Base-by-base conservation (phyloP, 1,284 basidiomycete species). In the Violaceomyces palustris region DNA sequence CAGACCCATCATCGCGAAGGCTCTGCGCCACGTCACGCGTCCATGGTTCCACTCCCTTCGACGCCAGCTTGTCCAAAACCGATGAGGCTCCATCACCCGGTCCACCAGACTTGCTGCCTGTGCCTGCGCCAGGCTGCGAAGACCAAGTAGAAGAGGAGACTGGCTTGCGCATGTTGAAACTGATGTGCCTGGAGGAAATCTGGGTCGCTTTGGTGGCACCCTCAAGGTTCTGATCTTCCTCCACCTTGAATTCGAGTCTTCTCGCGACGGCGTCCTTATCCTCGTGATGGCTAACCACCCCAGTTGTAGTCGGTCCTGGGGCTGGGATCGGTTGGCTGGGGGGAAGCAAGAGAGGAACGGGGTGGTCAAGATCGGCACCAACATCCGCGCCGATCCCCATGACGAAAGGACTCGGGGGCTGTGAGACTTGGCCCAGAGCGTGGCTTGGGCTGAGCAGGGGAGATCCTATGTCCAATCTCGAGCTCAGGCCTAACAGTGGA, bases 391-490 rank as follows among this genome's bases (percentile, higher is more conserved):
- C 45, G 8, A 50, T 42, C 11, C 48, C 56, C 39, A 55, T 55
- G n/a, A 54, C 30, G 33, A 59, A 59, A 2, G 56, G 56, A 29
- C 56, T 59, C 0, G 48, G 42, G 35, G 48, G 24, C 24, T 59
- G 46, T 12, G 35, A 15, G 23, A 36, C 34, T 38, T 49, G 18
- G 26, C 47, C 47, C 21, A 59, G 24, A 11, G 50, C 44, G 18
- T 54, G 44, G 19, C 41, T 48, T 15, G 56, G 56, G 34, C 56
- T 50, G 27, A 59, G 56, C 41, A 59, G 29, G 10, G 56, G 56
- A 36, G 56, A 59, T 11, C 46, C 51, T 27, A 59, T 54, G 42
- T 59, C 51, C 22, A 59, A n/a, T n/a, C n/a, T n/a, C n/a, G n/a
- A n/a, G n/a, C n/a, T n/a, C n/a, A n/a, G n/a, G n/a, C n/a, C n/a